Evolutionary conservation across 768 basidiomycete genomes (phyloP).

Genomic region (Lentinula raphanica): DNA sequence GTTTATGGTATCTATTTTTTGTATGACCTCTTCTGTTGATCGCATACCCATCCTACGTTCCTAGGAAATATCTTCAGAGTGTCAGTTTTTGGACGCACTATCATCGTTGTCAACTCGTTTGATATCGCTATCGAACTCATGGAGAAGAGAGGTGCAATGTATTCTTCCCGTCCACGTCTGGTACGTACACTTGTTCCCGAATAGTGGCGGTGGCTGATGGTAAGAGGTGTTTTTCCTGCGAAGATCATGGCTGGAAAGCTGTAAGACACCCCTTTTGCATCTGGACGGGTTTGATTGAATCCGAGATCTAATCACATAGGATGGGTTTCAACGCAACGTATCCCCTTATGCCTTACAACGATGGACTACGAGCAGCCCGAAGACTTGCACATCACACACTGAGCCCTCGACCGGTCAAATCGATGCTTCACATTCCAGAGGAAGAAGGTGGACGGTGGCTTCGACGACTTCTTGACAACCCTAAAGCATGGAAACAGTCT

Average conservation of each 20-base stretch:
- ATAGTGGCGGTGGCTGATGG: not conserved
- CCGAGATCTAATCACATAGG: not conserved
- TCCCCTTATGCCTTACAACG: conserved; percentile 2
- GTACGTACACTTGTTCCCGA: not conserved
- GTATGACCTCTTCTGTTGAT: not conserved
- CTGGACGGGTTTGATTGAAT: conserved; percentile 4
- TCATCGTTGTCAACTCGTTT: conserved; percentile 27
- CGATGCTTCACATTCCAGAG: not conserved
- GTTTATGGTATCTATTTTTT: conserved; percentile 21
- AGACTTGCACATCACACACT: conserved; percentile 1
- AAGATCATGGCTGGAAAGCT: not conserved
- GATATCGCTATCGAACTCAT: conserved; percentile 35
- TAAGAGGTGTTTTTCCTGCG: not conserved
- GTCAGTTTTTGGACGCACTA: conserved; percentile 14
- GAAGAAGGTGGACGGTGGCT: not conserved
- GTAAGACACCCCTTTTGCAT: not conserved
- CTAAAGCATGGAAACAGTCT: conserved; percentile 17
- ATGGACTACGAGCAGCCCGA: not conserved
- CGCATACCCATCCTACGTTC: not conserved
- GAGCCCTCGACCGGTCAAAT: not conserved
- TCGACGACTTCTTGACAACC: conserved; percentile 7
- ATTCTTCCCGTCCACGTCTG: conserved; percentile 25
- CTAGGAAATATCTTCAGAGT: conserved; percentile 1
- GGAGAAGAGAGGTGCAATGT: conserved; percentile 34
- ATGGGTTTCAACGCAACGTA: conserved; percentile 5